phyloP scores from a whole-genome alignment of 2,329 filamentous ascomycete genomes.

The Plenodomus lindquistii region DNA sequence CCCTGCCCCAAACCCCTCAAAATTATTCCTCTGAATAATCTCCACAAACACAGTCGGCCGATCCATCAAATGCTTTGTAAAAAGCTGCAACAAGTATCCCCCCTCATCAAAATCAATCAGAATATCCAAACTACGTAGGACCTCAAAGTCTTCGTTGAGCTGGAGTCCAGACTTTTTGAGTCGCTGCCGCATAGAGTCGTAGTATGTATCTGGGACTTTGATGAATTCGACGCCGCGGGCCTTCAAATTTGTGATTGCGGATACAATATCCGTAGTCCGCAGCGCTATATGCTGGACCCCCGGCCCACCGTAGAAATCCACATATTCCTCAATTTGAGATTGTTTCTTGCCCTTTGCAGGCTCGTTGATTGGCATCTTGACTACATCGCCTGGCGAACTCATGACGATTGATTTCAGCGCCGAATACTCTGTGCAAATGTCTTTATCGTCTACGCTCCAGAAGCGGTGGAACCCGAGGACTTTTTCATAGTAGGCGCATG shows the following conservation, averaged over 20 bases:
- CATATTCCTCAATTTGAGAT: constrained; percentile 86
- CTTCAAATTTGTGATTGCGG: constrained; percentile 74
- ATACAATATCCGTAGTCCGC: constrained; percentile 77
- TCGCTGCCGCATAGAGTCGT: constrained; percentile 73
- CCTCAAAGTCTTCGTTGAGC: constrained; percentile 79
- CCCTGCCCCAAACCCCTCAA: constrained; percentile 89
- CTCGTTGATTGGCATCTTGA: constrained; percentile 99
- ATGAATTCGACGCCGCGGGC: constrained; percentile 94
- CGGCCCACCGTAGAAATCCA: constrained; percentile 85
- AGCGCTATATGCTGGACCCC: constrained; percentile 95
- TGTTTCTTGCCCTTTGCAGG: constrained; percentile 87
- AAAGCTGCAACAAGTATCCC: constrained; percentile 74
- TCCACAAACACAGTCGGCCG: constrained; percentile 94
- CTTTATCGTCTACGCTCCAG: constrained; percentile 93
- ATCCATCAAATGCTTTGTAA: constrained; percentile 80
- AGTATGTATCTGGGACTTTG: constrained; percentile 84
- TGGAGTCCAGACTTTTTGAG: constrained; percentile 64
- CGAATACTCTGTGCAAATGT: constrained; percentile 91
- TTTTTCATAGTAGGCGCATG: constrained; percentile 77
- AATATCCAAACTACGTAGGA: constrained; percentile 77
- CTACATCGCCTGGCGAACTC: constrained; percentile 78
- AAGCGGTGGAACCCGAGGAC: constrained; percentile 93
- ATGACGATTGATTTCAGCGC: constrained; percentile 89
- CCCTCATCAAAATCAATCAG: constrained; percentile 94
- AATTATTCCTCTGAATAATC: constrained; percentile 91